Evolutionary conservation across 2,329 filamentous ascomycete genomes (phyloP), one percentile per base, ranked within the genome.

Genomic region (Cladosporium sp.): DNA sequence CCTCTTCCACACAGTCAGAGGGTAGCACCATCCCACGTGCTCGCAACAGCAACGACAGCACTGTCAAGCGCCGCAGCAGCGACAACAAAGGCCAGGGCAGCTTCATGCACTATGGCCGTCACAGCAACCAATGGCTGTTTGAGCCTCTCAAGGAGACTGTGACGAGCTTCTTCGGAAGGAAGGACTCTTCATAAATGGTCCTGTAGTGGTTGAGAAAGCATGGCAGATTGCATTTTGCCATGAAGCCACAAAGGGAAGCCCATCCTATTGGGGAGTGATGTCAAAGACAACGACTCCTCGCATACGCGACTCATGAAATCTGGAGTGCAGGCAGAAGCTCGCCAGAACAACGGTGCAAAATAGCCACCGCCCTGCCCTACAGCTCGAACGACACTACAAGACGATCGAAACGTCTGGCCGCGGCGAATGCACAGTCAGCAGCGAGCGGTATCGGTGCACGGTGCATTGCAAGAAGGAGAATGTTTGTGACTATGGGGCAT

Each of bases 101-200:
- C 11, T 75, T 71, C 66, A 67, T 66, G 32, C 70, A 84, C 65
- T 82, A 76, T 64, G 82, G 82, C 15, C 79, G 82, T 10, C 82
- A 84, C 71, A 79, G 78, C 21, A 84, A 84, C 64, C 80, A 84
- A 64, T 85, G 83, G 83, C 75, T 85, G 5, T 84, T 84, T 66
- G 78, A 79, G 24, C 80, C 81, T 1, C 72, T 84, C 4, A 77
- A 78, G 4, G 80, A 82, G 38, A 80, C 81, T 7, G 79, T 82
- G 28, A 75, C 73, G 62, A 68, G 68, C 24, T 49, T 75, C 18
- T 71, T 75, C 59, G 69, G 71, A 58, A 44, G 67, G 52, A 62
- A 67, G 21, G 65, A 69, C 26, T 66, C 41, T 47, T 55, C 52
- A 34, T 55, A 55, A 21, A 21, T 34, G 18, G 21, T 34, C n/a